A percentile compares a stretch with the other conserved stretches of the same genome.
phyloP scores from a whole-genome alignment of 768 basidiomycete species.

The Strobilomyces dryophilus region DNA sequence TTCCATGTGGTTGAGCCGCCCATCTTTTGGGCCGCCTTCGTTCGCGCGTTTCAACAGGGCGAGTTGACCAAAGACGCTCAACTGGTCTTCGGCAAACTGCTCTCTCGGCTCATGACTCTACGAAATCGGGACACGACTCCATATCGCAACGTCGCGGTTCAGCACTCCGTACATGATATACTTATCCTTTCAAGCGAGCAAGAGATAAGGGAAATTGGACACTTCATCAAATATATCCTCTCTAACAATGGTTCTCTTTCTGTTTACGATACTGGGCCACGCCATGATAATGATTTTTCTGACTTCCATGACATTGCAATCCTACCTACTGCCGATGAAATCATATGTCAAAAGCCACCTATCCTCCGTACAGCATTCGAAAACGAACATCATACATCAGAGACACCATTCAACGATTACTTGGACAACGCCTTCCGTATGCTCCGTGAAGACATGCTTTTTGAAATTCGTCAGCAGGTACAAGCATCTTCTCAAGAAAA shows the following conservation, averaged over 20 bases:
- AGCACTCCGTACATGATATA: constrained; percentile 19
- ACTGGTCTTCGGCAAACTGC: constrained; percentile 42
- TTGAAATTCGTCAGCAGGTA: constrained; percentile 52
- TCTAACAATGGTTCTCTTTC: constrained; percentile 18
- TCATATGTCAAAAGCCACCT: constrained; percentile 40
- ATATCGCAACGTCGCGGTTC: constrained; percentile 38
- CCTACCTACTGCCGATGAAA: constrained; percentile 59
- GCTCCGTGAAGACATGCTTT: constrained; percentile 59
- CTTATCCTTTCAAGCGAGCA: constrained; percentile 23
- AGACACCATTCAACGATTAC: constrained; percentile 37
- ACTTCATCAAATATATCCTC: constrained; percentile 40
- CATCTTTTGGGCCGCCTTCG: constrained; percentile 43
- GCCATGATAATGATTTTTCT: constrained; percentile 64
- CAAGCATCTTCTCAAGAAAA: constrained; percentile 37
- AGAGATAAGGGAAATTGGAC: constrained; percentile 30
- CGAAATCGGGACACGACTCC: constrained; percentile 29
- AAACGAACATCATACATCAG: constrained; percentile 16
- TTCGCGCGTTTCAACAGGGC: constrained; percentile 29
- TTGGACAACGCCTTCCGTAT: constrained; percentile 66
- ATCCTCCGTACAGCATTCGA: constrained; percentile 42
- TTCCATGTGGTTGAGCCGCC: constrained; percentile 44
- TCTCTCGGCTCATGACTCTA: constrained; percentile 43
- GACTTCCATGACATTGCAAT: constrained; percentile 57
- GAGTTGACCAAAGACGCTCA: constrained; percentile 34
- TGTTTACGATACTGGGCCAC: constrained; percentile 31